These are phyloP conservation scores for Oryza brachyantha DNA, from an alignment of 176 grass and related monocot species.

Conservation along the genomic window DNA sequence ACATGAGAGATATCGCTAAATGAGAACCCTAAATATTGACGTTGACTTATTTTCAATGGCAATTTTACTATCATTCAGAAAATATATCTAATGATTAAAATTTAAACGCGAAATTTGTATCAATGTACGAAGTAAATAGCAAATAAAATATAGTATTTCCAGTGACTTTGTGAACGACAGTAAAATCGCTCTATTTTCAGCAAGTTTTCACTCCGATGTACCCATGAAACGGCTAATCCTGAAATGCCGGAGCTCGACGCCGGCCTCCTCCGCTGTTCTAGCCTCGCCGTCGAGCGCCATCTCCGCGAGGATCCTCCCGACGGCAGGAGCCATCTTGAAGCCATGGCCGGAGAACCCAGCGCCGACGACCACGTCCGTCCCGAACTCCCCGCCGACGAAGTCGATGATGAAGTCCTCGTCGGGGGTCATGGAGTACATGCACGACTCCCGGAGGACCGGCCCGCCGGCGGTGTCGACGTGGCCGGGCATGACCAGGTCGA, in stretches of 20 bases:
- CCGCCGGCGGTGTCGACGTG: slow-evolving; percentile 48
- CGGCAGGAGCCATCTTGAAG: slow-evolving; percentile 72
- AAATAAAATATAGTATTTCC: too few relatives aligned
- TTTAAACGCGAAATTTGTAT: too few relatives aligned
- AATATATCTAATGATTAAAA: too few relatives aligned
- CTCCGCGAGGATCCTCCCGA: slow-evolving; percentile 71
- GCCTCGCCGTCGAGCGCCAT: slow-evolving; percentile 66
- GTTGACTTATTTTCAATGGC: too few relatives aligned
- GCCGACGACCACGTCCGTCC: slow-evolving; percentile 74
- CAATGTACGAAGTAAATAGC: too few relatives aligned
- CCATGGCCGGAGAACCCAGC: slow-evolving; percentile 89
- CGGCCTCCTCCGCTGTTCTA: slow-evolving; percentile 24
- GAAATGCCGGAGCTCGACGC: slow-evolving; percentile 45
- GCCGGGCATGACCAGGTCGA: slow-evolving; percentile 47
- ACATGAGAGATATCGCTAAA: too few relatives aligned
- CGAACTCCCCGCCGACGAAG: slow-evolving; percentile 73
- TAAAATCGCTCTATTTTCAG: too few relatives aligned
- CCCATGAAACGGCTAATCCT: slow-evolving; percentile 48
- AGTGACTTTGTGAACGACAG: too few relatives aligned
- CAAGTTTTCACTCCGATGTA: too few relatives aligned
- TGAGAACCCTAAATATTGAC: too few relatives aligned
- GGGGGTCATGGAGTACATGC: slow-evolving; percentile 94
- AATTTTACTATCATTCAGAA: too few relatives aligned
- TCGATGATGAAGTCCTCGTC: slow-evolving; percentile 87
- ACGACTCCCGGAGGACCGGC: slow-evolving; percentile 62